Base-by-base conservation (phyloP, 106 monocot species). In the Acorus calamus region DNA sequence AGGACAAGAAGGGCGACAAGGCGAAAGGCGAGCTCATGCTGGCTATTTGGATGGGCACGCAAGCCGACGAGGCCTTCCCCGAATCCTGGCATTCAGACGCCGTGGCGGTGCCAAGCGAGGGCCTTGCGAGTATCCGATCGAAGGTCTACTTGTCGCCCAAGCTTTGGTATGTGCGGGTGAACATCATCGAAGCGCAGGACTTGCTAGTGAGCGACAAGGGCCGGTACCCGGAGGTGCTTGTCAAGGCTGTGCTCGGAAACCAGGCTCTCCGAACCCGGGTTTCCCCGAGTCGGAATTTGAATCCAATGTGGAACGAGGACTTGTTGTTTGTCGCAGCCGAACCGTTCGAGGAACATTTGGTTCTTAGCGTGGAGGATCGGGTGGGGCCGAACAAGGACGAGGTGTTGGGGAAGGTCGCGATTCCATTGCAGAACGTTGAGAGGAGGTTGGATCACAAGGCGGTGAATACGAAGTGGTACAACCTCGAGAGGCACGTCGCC, bases 1-100 rank as follows among this genome's bases (percentile, higher is more conserved):
- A 68, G 49, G 57, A 68, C 11, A 12, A 50, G 8, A 12, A 46
- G 14, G 68, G 68, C 28, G 58, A 50, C 7, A 68, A 68, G 58
- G 68, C 50, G 3, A 58, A 45, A 48, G 57, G 68, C 4, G 68
- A 68, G 41, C 8, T 68, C 8, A 68, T 68, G 68, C 49, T 68
- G 3, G 68, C 68, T 10, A 48, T 68, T 14, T 68, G 68, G 68
- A 68, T 68, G 56, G 68, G 68, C 3, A 68, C 68, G 46, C 63
- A 64, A 28, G 63, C 63, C n/a, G 63, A 64, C 63, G 63, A 64
- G 50, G 63, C 63, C 5, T 64, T 67, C 12, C 55, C 67, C 8
- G 67, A 67, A 7, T 55, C 67, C 1, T 67, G 67, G 67, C 67
- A 68, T n/a, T 47, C 58, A 2, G 68, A 68, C 14, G 56, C 58